Base-by-base conservation (phyloP, 306 rosid genomes). In the Hippophae tibetana region DNA sequence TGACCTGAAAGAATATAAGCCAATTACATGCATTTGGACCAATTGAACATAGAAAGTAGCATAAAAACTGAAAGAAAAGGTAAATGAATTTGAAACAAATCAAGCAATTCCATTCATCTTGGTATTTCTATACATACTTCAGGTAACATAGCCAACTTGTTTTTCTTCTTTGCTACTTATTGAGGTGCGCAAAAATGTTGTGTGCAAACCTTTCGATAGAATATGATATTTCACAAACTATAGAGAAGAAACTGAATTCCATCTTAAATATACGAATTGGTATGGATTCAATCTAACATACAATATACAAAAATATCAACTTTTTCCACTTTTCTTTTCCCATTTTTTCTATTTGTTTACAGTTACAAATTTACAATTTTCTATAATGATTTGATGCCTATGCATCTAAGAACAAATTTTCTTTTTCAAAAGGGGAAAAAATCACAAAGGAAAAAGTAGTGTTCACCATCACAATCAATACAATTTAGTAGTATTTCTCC, bases 401-500 rank as follows among this genome's bases (percentile, higher is more conserved):
- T 18, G 23, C 23, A 18, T 18, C 23, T 18, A 18, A 18, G 23
- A 18, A 18, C 23, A 18, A 18, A 18, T 18, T 44, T 6, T 5
- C 58, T 7, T 5, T 43, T 4, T 31, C 38, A 31, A 31, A 43
- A 14, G 9, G 51, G 51, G 45, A 18, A 14, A 41, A 52, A 18
- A 40, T 5, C 60, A 54, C 53, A 53, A 64, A 5, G 18, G 42
- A 31, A 52, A 27, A n/a, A 61, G 48, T 74, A 52, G 69, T 60
- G 52, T 47, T 75, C 52, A 93, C 99, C 99, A 66, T 93, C 99
- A 42, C 95, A 93, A 49, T 92, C 97, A 6, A 92, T 92, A 86
- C 99, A 92, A 66, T 93, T 93, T 43, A 93, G 82, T 60, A 88
- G 82, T 76, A 93, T 93, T 79, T 93, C 99, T 62, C 99, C 99